phyloP scores from a whole-genome alignment of 257 asterid genomes.

The Verbena officinalis region DNA sequence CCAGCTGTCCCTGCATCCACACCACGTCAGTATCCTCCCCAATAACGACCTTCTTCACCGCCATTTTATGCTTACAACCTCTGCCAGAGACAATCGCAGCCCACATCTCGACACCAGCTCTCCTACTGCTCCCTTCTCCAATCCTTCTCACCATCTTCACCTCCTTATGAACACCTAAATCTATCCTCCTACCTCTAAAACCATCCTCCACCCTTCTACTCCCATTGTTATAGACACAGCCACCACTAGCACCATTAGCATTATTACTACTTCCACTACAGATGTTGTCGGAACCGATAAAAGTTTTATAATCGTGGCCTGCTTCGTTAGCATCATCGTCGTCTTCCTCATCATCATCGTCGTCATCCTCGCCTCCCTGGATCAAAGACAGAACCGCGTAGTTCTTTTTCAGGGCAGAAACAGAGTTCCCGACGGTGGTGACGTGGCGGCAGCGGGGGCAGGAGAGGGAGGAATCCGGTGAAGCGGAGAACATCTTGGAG shows the following conservation, averaged over 20 bases:
- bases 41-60: conserved; percentile 72
- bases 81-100: conserved; percentile 52
- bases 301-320: conserved; percentile 22
- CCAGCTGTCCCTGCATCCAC: conserved; percentile 93
- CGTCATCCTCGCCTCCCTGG: conserved; percentile 72
- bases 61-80: conserved; percentile 80
- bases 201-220: conserved; percentile 47
- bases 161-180: conserved; percentile 69
- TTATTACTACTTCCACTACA: conserved; percentile 29
- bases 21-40: conserved; percentile 70
- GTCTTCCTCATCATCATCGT: conserved; percentile 69
- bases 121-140: conserved; percentile 57
- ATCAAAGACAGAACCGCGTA: conserved; percentile 75
- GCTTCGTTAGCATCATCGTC: conserved; percentile 36
- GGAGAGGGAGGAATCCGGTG: conserved; percentile 69
- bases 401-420: conserved; percentile 79
- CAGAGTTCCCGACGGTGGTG: conserved; percentile 89
- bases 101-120: conserved; percentile 77
- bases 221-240: conserved; percentile 34
- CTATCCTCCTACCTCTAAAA: conserved; percentile 54
- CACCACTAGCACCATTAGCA: conserved; percentile 32
- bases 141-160: conserved; percentile 73
- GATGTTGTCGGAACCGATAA: conserved; percentile 1
- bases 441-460: conserved; percentile 99
- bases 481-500: conserved; percentile 77